Evolutionary conservation across 225 moss, liverwort and hornwort species (phyloP).

Genomic region (Sphagnum contortum): DNA sequence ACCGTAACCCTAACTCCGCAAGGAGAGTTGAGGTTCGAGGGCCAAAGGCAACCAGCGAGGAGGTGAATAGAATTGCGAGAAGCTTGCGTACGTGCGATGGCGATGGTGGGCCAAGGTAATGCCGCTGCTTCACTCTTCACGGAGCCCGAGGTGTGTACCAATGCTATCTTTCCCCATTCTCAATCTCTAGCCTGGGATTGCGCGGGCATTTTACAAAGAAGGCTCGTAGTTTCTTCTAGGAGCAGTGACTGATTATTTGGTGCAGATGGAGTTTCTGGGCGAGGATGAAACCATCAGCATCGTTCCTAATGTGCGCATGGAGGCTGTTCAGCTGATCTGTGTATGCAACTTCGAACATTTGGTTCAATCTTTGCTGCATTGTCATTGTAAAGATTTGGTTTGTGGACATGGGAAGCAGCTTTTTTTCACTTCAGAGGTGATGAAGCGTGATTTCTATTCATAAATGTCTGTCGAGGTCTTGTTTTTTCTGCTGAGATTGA

Average conservation of each 20-base stretch:
- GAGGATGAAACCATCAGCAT: constrained; percentile 82
- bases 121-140: constrained; percentile 42
- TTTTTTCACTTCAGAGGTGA: background rate
- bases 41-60: no score
- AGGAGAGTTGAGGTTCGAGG: no score
- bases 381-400: background rate
- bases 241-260: background rate
- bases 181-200: background rate
- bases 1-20: no score
- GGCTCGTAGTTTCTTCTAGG: background rate
- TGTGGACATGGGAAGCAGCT: background rate
- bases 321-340: constrained; percentile 79
- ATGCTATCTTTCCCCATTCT: background rate
- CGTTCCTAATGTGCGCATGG: constrained; percentile 91
- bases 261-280: constrained; percentile 88
- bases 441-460: background rate
- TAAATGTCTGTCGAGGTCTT: no score
- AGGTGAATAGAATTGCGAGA: no score
- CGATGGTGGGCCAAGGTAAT: constrained; percentile 56
- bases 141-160: constrained; percentile 37
- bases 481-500: no score
- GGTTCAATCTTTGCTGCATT: background rate
- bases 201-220: background rate
- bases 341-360: constrained; percentile 28
- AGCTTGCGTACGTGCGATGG: background rate